phyloP scores from a whole-genome alignment of 2,329 filamentous ascomycete genomes.

The Dothistroma septosporum region DNA sequence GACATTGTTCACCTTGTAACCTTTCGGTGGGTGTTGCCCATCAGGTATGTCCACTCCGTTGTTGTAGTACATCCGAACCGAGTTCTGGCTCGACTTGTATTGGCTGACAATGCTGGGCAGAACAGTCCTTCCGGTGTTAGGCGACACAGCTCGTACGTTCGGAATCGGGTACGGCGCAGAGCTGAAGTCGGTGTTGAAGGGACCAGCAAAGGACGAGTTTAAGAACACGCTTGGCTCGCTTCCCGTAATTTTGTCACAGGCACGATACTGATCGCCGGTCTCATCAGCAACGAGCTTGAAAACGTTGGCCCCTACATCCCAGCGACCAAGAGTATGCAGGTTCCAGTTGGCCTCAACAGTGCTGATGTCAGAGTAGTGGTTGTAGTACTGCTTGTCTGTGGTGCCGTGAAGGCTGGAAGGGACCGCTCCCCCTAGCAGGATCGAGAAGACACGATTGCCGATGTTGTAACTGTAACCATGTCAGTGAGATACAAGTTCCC shows the following conservation, averaged over 20 bases:
- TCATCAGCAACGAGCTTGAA: conserved; percentile 38
- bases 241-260: conserved; percentile 27
- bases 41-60: conserved; percentile 33
- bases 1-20: conserved; percentile 19
- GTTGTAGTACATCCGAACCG: conserved; percentile 29
- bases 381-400: conserved; percentile 58
- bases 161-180: conserved; percentile 29
- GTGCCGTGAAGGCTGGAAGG: conserved; percentile 62
- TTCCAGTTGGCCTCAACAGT: conserved; percentile 47
- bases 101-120: conserved; percentile 28
- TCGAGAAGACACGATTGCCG: conserved; percentile 64
- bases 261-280: conserved; percentile 33
- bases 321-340: conserved; percentile 44
- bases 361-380: conserved; percentile 46
- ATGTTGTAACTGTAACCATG: conserved; percentile 46
- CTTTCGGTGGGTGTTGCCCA: conserved; percentile 33
- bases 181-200: conserved; percentile 30
- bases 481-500: too few relatives aligned
- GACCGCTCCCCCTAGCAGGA: conserved; percentile 72
- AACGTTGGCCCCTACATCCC: conserved; percentile 47
- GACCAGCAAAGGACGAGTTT: conserved; percentile 34
- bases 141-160: conserved; percentile 29
- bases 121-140: conserved; percentile 28
- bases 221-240: conserved; percentile 28
- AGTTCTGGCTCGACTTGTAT: conserved; percentile 17